Conservation (phyloP, 352 stramenopile species). For the Phytopythium montanum region DNA sequence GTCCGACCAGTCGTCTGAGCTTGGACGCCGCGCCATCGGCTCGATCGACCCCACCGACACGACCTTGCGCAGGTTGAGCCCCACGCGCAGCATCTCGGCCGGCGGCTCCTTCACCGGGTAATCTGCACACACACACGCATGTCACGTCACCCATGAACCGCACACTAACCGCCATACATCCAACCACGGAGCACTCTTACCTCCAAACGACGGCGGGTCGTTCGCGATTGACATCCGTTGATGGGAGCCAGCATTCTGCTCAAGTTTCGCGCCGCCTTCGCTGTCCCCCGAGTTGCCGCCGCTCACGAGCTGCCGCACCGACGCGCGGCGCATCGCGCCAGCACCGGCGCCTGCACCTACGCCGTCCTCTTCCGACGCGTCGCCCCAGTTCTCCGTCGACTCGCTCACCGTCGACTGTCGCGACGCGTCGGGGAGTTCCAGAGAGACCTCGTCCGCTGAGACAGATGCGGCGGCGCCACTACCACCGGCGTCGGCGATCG, state of each 20-base stretch:
- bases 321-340: background rate
- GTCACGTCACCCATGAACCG: background rate
- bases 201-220: conserved; percentile 9
- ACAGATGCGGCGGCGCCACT: background rate
- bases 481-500: background rate
- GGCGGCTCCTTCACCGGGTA: conserved; percentile 6
- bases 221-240: background rate
- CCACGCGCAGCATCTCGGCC: conserved; percentile 47
- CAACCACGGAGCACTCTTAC: background rate
- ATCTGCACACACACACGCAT: background rate
- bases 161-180: background rate
- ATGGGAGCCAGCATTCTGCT: background rate
- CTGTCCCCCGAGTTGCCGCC: background rate
- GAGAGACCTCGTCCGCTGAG: background rate
- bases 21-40: conserved; percentile 34
- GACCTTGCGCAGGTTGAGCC: conserved; percentile 49
- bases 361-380: conserved; percentile 1
- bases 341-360: no score
- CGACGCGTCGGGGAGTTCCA: background rate
- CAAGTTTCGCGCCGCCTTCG: background rate
- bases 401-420: background rate
- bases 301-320: background rate
- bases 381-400: conserved; percentile 6
- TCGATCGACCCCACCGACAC: conserved; percentile 47
- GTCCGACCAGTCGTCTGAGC: conserved; percentile 71